phyloP scores from a whole-genome alignment of 306 rosid species.

The Ziziphus jujuba region DNA sequence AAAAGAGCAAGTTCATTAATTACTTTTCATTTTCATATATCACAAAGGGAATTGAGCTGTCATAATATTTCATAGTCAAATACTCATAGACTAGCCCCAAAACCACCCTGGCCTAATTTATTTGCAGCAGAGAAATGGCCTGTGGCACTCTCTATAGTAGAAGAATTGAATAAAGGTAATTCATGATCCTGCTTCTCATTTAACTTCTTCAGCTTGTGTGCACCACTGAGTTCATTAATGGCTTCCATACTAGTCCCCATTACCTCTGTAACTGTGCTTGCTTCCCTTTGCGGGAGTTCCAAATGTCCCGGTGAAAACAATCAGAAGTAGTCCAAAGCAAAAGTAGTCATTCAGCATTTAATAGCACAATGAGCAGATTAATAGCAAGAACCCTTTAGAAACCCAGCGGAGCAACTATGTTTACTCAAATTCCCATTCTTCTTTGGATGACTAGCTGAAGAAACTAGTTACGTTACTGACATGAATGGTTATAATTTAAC shows the following conservation, averaged over 20 bases:
- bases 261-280: neutral
- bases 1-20: rapidly evolving
- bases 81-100: neutral
- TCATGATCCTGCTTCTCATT: neutral
- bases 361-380: too few relatives aligned
- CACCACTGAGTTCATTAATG: neutral
- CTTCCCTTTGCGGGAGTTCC: neutral
- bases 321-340: too few relatives aligned
- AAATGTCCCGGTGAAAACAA: neutral
- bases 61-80: too few relatives aligned
- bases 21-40: neutral
- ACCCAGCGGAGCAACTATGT: too few relatives aligned
- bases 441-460: too few relatives aligned
- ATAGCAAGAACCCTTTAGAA: too few relatives aligned
- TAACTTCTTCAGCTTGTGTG: neutral
- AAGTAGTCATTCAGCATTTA: too few relatives aligned
- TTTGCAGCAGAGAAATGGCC: neutral
- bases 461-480: too few relatives aligned
- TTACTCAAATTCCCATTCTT: too few relatives aligned
- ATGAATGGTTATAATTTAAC: too few relatives aligned
- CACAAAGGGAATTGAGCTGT: neutral
- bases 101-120: neutral
- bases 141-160: neutral
- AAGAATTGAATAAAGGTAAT: neutral
- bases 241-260: neutral